These are phyloP conservation scores for Diaporthe sp. DNA, from an alignment of 2,329 filamentous ascomycete species.

Conservation along the genomic window DNA sequence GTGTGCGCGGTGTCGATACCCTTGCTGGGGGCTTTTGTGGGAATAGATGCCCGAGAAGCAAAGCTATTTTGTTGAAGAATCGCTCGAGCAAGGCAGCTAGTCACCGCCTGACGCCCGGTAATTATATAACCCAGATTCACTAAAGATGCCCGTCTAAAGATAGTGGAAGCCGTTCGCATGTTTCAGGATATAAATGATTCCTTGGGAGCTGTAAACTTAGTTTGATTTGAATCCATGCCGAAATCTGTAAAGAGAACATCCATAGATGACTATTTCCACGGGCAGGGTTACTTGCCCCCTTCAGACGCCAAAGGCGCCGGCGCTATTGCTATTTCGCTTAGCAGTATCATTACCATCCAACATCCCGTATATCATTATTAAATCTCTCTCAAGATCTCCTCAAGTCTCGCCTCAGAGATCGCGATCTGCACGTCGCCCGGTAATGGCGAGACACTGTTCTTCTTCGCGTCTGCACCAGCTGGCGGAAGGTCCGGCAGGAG, in stretches of 20 bases:
- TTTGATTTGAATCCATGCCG: neutral
- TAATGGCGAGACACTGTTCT: conserved; percentile 22
- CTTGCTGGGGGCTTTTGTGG: neutral
- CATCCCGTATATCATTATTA: neutral
- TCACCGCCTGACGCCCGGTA: too few species aligned
- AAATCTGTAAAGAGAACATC: neutral
- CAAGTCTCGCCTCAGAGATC: conserved; percentile 39
- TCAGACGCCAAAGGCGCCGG: neutral
- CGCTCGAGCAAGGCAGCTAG: too few species aligned
- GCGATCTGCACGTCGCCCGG: conserved; percentile 37
- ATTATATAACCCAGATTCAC: neutral
- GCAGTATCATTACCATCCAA: neutral
- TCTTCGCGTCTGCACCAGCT: conserved; percentile 16
- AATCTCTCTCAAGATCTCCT: conserved; percentile 36
- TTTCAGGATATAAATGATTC: neutral
- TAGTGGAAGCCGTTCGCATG: neutral
- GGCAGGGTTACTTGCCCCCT: neutral
- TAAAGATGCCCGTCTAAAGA: neutral
- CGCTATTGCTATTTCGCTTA: neutral
- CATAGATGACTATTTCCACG: neutral
- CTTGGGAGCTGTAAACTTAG: neutral
- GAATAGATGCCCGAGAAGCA: neutral
- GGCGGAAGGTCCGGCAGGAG: conserved; percentile 33
- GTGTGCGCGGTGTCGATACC: neutral
- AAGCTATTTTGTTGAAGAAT: neutral